Evolutionary conservation across 345 rosid genomes (phyloP).

Genomic region (Populus nigra): DNA sequence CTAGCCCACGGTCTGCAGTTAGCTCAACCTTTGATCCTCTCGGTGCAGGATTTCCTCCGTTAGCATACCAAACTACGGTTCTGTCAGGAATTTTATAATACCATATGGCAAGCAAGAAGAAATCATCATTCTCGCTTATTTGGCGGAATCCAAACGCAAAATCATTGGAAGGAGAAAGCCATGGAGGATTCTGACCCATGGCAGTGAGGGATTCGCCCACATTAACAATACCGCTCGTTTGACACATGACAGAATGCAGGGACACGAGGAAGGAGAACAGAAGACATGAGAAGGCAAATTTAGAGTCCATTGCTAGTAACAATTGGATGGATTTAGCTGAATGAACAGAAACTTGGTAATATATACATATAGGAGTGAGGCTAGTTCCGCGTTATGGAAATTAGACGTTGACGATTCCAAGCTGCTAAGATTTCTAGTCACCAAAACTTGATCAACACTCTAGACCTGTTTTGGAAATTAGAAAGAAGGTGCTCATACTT

Average conservation of each 20-base stretch:
- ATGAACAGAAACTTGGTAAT: not conserved
- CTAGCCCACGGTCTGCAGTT: conserved; percentile 17
- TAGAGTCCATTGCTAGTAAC: not conserved
- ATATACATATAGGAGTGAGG: too few species aligned
- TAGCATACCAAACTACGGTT: conserved; percentile 37
- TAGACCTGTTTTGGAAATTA: too few species aligned
- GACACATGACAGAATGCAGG: not conserved
- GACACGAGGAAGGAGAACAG: not conserved
- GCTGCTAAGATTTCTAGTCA: not conserved
- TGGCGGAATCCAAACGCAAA: conserved; percentile 38
- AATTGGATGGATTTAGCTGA: not conserved
- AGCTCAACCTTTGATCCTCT: conserved; percentile 27
- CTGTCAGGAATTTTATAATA: conserved; percentile 25
- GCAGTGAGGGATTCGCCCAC: conserved; percentile 9
- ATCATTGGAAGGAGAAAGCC: conserved; percentile 32
- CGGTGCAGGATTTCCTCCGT: conserved; percentile 14
- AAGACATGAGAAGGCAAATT: not conserved
- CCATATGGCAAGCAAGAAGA: conserved; percentile 38
- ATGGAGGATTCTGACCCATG: not conserved
- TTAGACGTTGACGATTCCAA: not conserved
- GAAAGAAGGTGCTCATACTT: too few species aligned
- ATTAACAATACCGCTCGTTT: not conserved
- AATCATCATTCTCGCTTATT: conserved; percentile 1
- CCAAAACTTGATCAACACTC: too few species aligned
- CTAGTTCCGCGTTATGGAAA: too few species aligned